These are phyloP conservation scores for Mycena epipterygia DNA, from an alignment of 768 basidiomycete genomes.

Conservation along the genomic window DNA sequence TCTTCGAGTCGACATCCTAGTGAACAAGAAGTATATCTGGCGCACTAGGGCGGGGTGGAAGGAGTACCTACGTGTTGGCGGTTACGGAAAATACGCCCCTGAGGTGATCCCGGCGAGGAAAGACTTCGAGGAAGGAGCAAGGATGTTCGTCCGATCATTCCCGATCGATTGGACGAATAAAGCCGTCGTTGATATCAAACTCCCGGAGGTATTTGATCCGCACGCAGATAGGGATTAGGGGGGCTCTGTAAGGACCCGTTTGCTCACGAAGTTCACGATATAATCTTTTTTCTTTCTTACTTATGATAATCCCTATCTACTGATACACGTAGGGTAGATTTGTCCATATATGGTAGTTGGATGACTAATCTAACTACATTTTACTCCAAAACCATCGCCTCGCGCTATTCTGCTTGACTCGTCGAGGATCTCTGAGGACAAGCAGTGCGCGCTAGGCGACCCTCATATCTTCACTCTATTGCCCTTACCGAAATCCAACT, in stretches of 20 bases:
- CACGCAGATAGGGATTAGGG: not conserved
- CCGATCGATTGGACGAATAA: not conserved
- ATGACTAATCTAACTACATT: not conserved
- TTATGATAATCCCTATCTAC: not conserved
- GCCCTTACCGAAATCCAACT: too few species aligned
- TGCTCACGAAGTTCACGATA: not conserved
- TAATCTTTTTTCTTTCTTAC: not conserved
- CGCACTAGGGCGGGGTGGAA: not conserved
- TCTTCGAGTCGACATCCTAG: not conserved
- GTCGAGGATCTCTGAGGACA: not conserved
- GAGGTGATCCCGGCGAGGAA: not conserved
- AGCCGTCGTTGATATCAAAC: not conserved
- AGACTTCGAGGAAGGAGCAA: not conserved
- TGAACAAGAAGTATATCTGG: not conserved
- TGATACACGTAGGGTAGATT: not conserved
- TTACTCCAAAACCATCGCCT: not conserved
- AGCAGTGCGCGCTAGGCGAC: too few species aligned
- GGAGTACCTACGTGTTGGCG: not conserved
- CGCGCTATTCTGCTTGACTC: not conserved
- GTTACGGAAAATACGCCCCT: not conserved
- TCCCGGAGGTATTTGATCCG: not conserved
- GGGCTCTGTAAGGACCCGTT: constrained; percentile 5
- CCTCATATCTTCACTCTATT: too few species aligned
- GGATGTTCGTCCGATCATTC: not conserved
- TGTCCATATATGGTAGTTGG: not conserved